Percentiles rank a stretch among this genome's conserved stretches.
phyloP scores from a whole-genome alignment of 768 basidiomycete species.

The Bullera alba region DNA sequence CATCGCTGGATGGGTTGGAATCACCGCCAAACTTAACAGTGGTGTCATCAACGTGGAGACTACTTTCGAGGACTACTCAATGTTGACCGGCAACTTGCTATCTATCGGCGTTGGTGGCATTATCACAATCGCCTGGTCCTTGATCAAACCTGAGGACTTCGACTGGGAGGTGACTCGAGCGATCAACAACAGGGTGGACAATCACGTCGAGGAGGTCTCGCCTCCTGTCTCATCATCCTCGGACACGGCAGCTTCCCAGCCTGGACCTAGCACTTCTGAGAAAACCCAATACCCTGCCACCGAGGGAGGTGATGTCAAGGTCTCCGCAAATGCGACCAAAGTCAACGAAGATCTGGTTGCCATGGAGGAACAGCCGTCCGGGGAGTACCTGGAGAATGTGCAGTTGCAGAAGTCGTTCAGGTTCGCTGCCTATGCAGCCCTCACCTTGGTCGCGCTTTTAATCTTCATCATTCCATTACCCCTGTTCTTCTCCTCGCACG shows the following conservation, averaged over 20 bases:
- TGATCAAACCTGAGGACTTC: conserved; percentile 72
- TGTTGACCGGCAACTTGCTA: conserved; percentile 85
- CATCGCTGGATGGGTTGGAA: conserved; percentile 75
- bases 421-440: conserved; percentile 64
- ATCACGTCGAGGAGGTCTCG: background rate
- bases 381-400: conserved; percentile 60
- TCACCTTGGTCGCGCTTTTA: conserved; percentile 28
- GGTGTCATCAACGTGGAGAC: conserved; percentile 62
- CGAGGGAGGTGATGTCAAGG: background rate
- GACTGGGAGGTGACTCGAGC: conserved; percentile 72
- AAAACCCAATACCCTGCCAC: too few species aligned
- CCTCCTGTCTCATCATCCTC: conserved; percentile 3
- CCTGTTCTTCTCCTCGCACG: conserved; percentile 70
- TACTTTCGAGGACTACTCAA: conserved; percentile 48
- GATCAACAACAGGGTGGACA: conserved; percentile 53
- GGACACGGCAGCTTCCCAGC: background rate
- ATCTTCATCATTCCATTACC: conserved; percentile 64
- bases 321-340: background rate
- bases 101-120: conserved; percentile 76
- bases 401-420: conserved; percentile 65
- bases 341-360: background rate
- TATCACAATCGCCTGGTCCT: conserved; percentile 59
- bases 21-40: conserved; percentile 63
- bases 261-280: background rate
- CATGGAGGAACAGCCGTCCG: conserved; percentile 34